Evolutionary conservation across 2,329 filamentous ascomycete genomes (phyloP), one percentile per base, ranked within the genome.

Genomic region (Fusarium xyrophilum): DNA sequence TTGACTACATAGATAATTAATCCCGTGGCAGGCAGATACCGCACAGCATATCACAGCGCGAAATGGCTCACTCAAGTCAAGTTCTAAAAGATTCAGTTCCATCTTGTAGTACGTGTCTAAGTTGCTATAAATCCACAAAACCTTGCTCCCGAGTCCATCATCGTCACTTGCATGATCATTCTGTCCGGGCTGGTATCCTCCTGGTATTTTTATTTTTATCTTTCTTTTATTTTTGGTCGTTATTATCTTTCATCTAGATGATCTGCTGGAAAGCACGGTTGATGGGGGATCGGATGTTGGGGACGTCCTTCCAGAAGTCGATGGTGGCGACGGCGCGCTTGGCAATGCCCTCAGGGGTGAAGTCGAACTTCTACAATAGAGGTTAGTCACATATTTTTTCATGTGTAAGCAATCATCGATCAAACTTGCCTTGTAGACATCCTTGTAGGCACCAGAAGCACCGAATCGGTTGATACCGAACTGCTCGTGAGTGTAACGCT

Each of bases 381-480:
- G 75, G 78, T 84, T 78, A 85, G 78, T 62, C 71, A 56, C 23
- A 11, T 36, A 19, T 43, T 47, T 54, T 46, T 28, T 30, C 9
- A n/a, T 10, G 12, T 38, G 32, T 39, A 46, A 50, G 35, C 19
- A 42, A 40, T 21, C 7, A 17, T 35, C 21, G 35, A 51, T 21
- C n/a, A 57, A 57, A 81, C 87, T 82, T 85, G 85, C 92, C 87
- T 92, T 91, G 88, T 99, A 99, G 66, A 99, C 93, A 77, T 98
- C 91, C 90, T 95, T 95, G 87, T 98, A 98, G 73, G 95, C 91
- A 77, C 95, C 96, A 59, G 93, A 97, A 73, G 95, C 95, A 89
- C 96, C 96, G 82, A 99, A 99, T 80, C 96, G 89, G 91, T 99
- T 99, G 73, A 99, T 89, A 80, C 96, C 96, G 78, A 99, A 99